phyloP scores from a whole-genome alignment of 768 basidiomycete genomes.

The Tephrocybe sp. region DNA sequence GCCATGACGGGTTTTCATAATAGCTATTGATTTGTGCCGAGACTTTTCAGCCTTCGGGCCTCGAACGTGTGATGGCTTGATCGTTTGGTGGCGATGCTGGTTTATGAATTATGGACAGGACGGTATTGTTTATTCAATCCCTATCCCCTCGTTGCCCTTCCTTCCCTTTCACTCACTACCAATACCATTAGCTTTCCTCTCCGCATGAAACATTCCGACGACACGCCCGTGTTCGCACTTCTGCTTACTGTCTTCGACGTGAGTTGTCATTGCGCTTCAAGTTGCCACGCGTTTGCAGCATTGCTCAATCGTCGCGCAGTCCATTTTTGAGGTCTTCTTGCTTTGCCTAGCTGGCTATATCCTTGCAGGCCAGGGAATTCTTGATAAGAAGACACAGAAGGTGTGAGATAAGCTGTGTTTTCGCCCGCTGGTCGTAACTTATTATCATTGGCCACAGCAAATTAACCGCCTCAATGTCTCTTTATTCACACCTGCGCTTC shows the following conservation, averaged over 20 bases:
- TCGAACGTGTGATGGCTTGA: conserved; percentile 37
- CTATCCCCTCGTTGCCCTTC: not conserved
- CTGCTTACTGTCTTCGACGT: conserved; percentile 60
- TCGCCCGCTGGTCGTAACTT: not conserved
- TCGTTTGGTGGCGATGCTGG: conserved; percentile 4
- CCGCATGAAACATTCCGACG: conserved; percentile 6
- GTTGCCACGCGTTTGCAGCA: not conserved
- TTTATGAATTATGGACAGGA: not conserved
- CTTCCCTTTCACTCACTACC: not conserved
- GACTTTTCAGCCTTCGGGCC: conserved; percentile 28
- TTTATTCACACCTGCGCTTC: conserved; percentile 82
- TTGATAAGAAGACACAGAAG: conserved; percentile 89
- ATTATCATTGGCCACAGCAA: conserved; percentile 41
- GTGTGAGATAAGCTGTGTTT: conserved; percentile 39
- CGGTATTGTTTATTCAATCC: not conserved
- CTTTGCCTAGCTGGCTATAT: conserved; percentile 82
- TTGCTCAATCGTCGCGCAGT: conserved; percentile 42
- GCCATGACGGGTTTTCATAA: too few species aligned
- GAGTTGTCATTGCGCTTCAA: conserved; percentile 15
- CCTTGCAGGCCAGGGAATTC: conserved; percentile 73
- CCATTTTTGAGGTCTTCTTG: conserved; percentile 85
- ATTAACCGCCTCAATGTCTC: conserved; percentile 82
- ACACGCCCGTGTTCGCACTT: conserved; percentile 40
- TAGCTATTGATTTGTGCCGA: conserved; percentile 27
- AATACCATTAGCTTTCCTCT: not conserved